phyloP scores from a whole-genome alignment of 2,329 filamentous ascomycete genomes.

The Penicillium sp. region DNA sequence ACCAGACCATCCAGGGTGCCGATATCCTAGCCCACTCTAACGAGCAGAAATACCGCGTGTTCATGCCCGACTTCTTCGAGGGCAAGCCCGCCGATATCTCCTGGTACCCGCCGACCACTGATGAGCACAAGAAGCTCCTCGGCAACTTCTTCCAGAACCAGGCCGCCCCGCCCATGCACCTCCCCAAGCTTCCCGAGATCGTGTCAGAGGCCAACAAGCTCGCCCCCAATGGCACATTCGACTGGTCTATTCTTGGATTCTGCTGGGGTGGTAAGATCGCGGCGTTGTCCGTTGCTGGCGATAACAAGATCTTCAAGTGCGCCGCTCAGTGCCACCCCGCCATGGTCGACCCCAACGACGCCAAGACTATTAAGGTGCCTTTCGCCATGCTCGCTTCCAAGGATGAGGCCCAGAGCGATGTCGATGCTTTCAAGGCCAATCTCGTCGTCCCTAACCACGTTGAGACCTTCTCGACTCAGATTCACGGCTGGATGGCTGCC shows the following conservation, averaged over 20 bases:
- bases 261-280: slow-evolving; percentile 63
- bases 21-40: slow-evolving; percentile 62
- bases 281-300: slow-evolving; percentile 52
- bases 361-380: slow-evolving; percentile 56
- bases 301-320: slow-evolving; percentile 56
- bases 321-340: slow-evolving; percentile 59
- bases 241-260: slow-evolving; percentile 62
- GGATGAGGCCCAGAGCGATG: slow-evolving; percentile 56
- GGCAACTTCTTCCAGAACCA: slow-evolving; percentile 59
- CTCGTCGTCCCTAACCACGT: slow-evolving; percentile 42
- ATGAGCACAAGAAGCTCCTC: slow-evolving; percentile 61
- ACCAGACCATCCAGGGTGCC: slow-evolving; percentile 63
- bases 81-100: slow-evolving; percentile 66
- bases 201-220: slow-evolving; percentile 55
- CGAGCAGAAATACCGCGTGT: slow-evolving; percentile 73
- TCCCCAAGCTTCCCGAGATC: slow-evolving; percentile 56
- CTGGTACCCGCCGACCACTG: slow-evolving; percentile 61
- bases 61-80: slow-evolving; percentile 90
- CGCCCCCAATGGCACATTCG: slow-evolving; percentile 42
- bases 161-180: slow-evolving; percentile 59
- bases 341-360: slow-evolving; percentile 61
- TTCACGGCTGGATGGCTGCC: slow-evolving; percentile 51
- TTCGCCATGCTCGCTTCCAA: slow-evolving; percentile 58
- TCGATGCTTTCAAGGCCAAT: slow-evolving; percentile 40
- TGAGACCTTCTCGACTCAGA: slow-evolving; percentile 45